Evolutionary conservation across 805 yeast genomes (phyloP).

Genomic region (Saccharomycopsis sp.): DNA sequence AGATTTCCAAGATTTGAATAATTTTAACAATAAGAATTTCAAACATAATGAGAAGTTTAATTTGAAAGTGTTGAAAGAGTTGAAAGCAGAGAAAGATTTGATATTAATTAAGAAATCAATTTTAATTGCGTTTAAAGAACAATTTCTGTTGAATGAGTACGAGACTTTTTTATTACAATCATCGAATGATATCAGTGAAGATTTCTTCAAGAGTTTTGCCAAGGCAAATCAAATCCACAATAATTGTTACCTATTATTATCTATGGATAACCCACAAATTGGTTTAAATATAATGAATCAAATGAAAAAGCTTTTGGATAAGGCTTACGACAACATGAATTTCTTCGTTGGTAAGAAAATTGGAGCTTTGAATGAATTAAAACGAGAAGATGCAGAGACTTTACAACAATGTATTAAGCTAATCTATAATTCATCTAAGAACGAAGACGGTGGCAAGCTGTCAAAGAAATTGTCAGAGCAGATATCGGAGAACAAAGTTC

Average conservation of each 20-base stretch:
- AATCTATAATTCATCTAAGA: constrained; percentile 2
- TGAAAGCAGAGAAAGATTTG: constrained; percentile 23
- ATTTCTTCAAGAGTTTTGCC: constrained; percentile 52
- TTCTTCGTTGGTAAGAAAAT: constrained; percentile 30
- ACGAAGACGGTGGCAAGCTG: constrained; percentile 10
- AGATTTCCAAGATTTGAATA: constrained; percentile 22
- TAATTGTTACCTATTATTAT: constrained; percentile 62
- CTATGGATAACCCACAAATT: constrained; percentile 57
- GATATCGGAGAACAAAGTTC: constrained; percentile 34
- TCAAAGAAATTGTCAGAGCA: constrained; percentile 19
- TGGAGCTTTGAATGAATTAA: constrained; percentile 23
- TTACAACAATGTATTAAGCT: constrained; percentile 7
- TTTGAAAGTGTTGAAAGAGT: constrained; percentile 20
- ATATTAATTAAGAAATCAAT: constrained; percentile 42
- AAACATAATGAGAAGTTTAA: constrained; percentile 20
- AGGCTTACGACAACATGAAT: constrained; percentile 49
- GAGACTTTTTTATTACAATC: constrained; percentile 36
- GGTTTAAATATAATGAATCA: constrained; percentile 61
- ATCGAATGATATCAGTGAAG: constrained; percentile 32
- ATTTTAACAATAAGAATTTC: constrained; percentile 14
- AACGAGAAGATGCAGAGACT: constrained; percentile 8
- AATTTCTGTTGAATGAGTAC: constrained; percentile 61
- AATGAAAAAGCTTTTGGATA: constrained; percentile 43
- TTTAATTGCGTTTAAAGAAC: constrained; percentile 45
- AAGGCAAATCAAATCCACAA: constrained; percentile 60